Conservation (phyloP, 768 basidiomycete species). For the Coprinopsis marcescibilis region DNA sequence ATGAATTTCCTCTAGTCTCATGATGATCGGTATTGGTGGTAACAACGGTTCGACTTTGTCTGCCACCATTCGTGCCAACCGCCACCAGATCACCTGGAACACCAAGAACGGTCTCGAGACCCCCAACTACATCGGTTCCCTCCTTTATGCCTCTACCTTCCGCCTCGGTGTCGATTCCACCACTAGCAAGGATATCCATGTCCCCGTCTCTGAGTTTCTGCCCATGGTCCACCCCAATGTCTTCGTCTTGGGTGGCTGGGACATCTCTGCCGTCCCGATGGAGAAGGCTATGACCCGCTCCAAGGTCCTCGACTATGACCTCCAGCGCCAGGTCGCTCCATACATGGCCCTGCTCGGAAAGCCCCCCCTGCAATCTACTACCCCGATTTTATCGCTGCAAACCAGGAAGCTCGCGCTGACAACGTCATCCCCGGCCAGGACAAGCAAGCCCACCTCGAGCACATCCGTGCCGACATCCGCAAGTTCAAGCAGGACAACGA, state of each 20-base stretch:
- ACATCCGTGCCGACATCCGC: constrained; percentile 90
- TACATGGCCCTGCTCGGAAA: constrained; percentile 74
- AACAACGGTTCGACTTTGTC: constrained; percentile 96
- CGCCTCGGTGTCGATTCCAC: constrained; percentile 78
- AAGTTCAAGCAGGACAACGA: constrained; percentile 80
- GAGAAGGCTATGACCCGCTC: constrained; percentile 93
- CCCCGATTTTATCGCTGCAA: constrained; percentile 96
- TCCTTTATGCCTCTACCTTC: constrained; percentile 93
- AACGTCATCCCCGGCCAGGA: constrained; percentile 81
- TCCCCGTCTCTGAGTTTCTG: constrained; percentile 87
- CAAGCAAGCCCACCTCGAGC: constrained; percentile 89
- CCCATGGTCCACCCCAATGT: constrained; percentile 99
- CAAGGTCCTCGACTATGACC: constrained; percentile 91
- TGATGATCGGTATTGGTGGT: constrained; percentile 96
- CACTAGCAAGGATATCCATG: constrained; percentile 84
- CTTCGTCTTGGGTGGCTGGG: constrained; percentile 97
- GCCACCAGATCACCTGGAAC: constrained; percentile 89
- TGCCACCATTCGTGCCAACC: constrained; percentile 94
- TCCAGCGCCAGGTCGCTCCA: constrained; percentile 91
- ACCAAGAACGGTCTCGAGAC: constrained; percentile 89
- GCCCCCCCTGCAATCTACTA: constrained; percentile 93
- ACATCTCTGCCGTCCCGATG: constrained; percentile 81
- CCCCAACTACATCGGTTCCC: constrained; percentile 97
- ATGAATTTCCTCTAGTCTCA: constrained; percentile 50
- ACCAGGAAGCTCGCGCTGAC: constrained; percentile 94